phyloP scores from a whole-genome alignment of 495 filamentous ascomycete species.

The Recurvomyces mirabilis region DNA sequence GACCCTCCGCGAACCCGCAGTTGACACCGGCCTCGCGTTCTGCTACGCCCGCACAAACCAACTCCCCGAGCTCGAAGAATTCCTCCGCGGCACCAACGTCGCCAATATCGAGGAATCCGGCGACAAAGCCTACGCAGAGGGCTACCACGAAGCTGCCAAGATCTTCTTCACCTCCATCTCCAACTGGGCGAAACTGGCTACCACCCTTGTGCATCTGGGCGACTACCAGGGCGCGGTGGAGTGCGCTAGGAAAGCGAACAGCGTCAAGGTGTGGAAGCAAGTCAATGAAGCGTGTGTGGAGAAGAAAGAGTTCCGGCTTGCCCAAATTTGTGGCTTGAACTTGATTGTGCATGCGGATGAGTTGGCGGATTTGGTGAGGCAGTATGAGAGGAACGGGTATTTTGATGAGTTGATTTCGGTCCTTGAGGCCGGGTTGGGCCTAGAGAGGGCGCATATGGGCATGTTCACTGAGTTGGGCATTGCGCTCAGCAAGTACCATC shows the following conservation, averaged over 20 bases:
- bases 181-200: constrained; percentile 98
- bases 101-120: constrained; percentile 91
- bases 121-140: constrained; percentile 94
- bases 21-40: constrained; percentile 90
- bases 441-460: constrained; percentile 84
- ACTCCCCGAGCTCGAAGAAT: constrained; percentile 89
- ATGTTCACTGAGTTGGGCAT: constrained; percentile 97
- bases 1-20: constrained; percentile 84
- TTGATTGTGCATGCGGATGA: constrained; percentile 98
- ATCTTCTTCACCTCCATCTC: constrained; percentile 98
- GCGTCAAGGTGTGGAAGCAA: constrained; percentile 98
- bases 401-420: constrained; percentile 95
- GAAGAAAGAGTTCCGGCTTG: constrained; percentile 98
- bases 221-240: constrained; percentile 98
- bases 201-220: constrained; percentile 86
- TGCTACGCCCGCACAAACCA: constrained; percentile 85
- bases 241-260: constrained; percentile 97
- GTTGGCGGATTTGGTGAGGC: constrained; percentile 80
- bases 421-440: constrained; percentile 86
- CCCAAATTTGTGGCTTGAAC: constrained; percentile 98
- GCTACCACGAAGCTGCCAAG: constrained; percentile 91
- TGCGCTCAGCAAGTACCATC: constrained; percentile 91
- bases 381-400: constrained; percentile 95
- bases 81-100: constrained; percentile 86
- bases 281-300: constrained; percentile 93